These are phyloP conservation scores for Coelastrella sp. DNA, from an alignment of 139 green algal species.

Conservation along the genomic window DNA sequence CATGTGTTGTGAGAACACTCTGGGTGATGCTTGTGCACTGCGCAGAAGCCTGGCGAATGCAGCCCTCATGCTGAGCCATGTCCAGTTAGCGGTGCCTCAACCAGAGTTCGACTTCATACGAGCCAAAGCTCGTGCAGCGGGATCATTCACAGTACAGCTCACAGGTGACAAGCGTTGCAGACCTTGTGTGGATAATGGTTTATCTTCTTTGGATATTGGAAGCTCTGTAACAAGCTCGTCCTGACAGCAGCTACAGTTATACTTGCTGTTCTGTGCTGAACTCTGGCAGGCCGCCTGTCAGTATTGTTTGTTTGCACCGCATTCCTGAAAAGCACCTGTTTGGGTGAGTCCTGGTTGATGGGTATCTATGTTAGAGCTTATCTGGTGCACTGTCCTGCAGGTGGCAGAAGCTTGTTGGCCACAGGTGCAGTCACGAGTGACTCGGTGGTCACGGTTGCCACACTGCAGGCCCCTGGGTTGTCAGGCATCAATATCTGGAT, in stretches of 20 bases:
- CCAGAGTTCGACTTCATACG: constrained; percentile 29
- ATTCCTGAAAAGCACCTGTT: too few relatives aligned
- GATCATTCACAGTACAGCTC: not conserved
- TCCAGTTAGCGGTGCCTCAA: constrained; percentile 15
- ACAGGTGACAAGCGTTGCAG: not conserved
- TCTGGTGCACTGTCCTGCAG: not conserved
- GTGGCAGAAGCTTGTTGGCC: not conserved
- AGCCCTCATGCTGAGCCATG: not conserved
- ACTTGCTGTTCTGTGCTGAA: too few relatives aligned
- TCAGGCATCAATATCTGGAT: constrained; percentile 27
- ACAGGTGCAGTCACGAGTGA: not conserved
- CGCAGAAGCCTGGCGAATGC: not conserved
- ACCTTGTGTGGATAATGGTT: too few relatives aligned
- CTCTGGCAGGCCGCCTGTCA: too few relatives aligned
- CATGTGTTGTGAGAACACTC: too few relatives aligned
- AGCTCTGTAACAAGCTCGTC: too few relatives aligned
- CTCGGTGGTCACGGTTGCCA: not conserved
- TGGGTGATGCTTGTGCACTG: not conserved
- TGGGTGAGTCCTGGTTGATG: too few relatives aligned
- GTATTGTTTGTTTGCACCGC: too few relatives aligned
- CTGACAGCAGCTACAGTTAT: too few relatives aligned
- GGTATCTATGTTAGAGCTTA: too few relatives aligned
- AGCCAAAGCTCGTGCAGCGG: not conserved
- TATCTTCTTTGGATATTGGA: too few relatives aligned
- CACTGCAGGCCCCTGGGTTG: constrained; percentile 4